Percentiles rank a stretch among this genome's conserved stretches.
Evolutionary conservation across 208 protist genomes (phyloP).

Genomic region (Acanthamoeba quina): DNA sequence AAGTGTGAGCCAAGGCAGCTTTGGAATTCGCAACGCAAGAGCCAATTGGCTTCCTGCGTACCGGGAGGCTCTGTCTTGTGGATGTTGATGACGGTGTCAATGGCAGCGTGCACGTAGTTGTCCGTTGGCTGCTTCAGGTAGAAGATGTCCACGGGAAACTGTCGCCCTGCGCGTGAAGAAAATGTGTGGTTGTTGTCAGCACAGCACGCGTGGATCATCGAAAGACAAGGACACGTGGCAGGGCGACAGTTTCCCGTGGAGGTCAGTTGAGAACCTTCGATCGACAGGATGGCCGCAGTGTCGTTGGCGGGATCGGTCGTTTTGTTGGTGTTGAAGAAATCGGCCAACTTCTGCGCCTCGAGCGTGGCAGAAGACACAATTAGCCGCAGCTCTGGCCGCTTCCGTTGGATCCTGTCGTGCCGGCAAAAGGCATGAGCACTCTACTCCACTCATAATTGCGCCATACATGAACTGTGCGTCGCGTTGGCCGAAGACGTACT

Average conservation of each 20-base stretch:
- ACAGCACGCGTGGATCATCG: not conserved
- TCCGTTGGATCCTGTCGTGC: conserved; percentile 77
- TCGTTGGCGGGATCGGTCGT: conserved; percentile 45
- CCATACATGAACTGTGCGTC: no score
- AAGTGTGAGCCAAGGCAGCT: not conserved
- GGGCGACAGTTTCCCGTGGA: no score
- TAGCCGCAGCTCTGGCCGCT: conserved; percentile 92
- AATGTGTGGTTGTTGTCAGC: not conserved
- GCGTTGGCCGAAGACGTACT: conserved; percentile 54
- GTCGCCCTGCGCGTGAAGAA: conserved; percentile 85
- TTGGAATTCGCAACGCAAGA: not conserved
- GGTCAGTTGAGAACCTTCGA: conserved; percentile 79
- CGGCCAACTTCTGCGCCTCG: conserved; percentile 92
- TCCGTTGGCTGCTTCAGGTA: conserved; percentile 76
- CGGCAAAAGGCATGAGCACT: not conserved
- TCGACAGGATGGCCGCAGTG: conserved; percentile 79
- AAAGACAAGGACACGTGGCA: not conserved
- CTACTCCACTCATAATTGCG: no score
- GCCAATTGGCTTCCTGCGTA: not conserved
- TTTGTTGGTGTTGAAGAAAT: conserved; percentile 92
- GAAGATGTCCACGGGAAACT: conserved; percentile 86
- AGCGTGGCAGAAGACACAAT: conserved; percentile 96
- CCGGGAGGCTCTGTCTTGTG: conserved; percentile 74
- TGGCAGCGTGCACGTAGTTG: conserved; percentile 82
- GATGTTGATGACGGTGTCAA: conserved; percentile 82